Percentiles rank a stretch among this genome's conserved stretches.
Evolutionary conservation across 2,329 filamentous ascomycete species (phyloP).

Genomic region (Sordariomycetes sp.): DNA sequence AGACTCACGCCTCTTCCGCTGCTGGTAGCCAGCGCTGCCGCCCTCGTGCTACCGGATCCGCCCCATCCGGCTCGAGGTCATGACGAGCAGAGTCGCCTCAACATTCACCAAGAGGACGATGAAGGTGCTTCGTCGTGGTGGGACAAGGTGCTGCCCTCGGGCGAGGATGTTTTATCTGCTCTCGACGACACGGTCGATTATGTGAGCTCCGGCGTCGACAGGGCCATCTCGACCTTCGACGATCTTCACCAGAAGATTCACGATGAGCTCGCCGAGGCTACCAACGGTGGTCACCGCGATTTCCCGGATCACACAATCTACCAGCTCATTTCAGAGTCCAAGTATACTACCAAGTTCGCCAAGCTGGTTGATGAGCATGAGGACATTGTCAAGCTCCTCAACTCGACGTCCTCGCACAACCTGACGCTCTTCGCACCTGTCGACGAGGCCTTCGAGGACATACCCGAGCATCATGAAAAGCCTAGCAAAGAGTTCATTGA

Average conservation of each 20-base stretch:
- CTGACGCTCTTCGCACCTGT: conserved; percentile 76
- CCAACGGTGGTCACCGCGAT: conserved; percentile 8
- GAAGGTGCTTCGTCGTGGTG: neutral
- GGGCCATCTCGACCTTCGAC: conserved; percentile 1
- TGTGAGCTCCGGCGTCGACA: conserved; percentile 1
- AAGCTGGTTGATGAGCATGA: conserved; percentile 65
- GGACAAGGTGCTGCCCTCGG: conserved; percentile 1
- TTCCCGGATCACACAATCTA: conserved; percentile 66
- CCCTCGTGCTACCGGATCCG: too few species aligned
- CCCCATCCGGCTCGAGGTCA: too few species aligned
- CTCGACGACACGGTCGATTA: conserved; percentile 1
- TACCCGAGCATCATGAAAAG: conserved; percentile 41
- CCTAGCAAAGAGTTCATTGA: conserved; percentile 63
- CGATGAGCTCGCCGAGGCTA: conserved; percentile 2
- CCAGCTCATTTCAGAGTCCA: conserved; percentile 65
- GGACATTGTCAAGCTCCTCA: conserved; percentile 63
- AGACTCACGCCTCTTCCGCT: too few species aligned
- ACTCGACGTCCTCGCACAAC: conserved; percentile 60
- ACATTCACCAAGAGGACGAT: too few species aligned
- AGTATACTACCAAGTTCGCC: conserved; percentile 69
- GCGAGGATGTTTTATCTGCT: neutral
- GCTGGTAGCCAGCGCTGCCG: too few species aligned
- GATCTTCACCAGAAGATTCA: conserved; percentile 4
- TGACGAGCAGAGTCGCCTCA: too few species aligned
- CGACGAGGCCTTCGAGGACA: conserved; percentile 63